Conservation (phyloP, 2,329 filamentous ascomycete species). For the Phaeomoniella chlamydospora region DNA sequence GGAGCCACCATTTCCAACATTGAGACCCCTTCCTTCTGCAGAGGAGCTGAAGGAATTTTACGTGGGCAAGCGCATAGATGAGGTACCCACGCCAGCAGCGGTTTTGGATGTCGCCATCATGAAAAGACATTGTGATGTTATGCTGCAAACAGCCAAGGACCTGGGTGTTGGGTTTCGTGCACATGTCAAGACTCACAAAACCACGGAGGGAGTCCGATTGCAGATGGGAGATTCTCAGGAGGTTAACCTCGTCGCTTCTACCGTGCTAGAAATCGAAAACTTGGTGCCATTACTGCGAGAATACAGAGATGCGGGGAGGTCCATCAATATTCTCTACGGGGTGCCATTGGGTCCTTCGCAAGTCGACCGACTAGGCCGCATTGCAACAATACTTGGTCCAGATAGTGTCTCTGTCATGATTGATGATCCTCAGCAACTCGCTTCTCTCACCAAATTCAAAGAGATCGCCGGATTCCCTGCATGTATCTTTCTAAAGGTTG, state of each 20-base stretch:
- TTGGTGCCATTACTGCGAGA: slow-evolving; percentile 46
- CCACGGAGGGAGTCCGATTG: slow-evolving; percentile 48
- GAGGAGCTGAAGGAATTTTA: slow-evolving; percentile 19
- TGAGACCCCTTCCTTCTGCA: slow-evolving; percentile 7
- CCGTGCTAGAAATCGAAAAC: slow-evolving; percentile 58
- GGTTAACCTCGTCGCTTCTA: slow-evolving; percentile 56
- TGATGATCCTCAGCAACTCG: slow-evolving; percentile 51
- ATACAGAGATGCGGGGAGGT: slow-evolving; percentile 37
- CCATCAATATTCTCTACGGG: slow-evolving; percentile 57
- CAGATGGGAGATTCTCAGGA: slow-evolving; percentile 50
- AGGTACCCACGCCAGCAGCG: slow-evolving; percentile 51
- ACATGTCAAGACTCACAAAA: slow-evolving; percentile 79
- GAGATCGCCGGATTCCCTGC: slow-evolving; percentile 30
- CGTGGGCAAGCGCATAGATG: slow-evolving; percentile 44
- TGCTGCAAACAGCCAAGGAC: slow-evolving; percentile 48
- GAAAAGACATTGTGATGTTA: slow-evolving; percentile 52
- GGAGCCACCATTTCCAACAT: not conserved
- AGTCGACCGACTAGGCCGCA: slow-evolving; percentile 41
- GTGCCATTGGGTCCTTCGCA: slow-evolving; percentile 52
- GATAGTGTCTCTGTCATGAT: slow-evolving; percentile 50
- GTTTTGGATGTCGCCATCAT: slow-evolving; percentile 56
- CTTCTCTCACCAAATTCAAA: slow-evolving; percentile 29
- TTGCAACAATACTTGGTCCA: slow-evolving; percentile 42
- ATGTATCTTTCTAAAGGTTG: slow-evolving; percentile 56
- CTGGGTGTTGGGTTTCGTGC: slow-evolving; percentile 55